Evolutionary conservation across 176 grass and related monocot species (phyloP).

Genomic region (Paspalum vaginatum): DNA sequence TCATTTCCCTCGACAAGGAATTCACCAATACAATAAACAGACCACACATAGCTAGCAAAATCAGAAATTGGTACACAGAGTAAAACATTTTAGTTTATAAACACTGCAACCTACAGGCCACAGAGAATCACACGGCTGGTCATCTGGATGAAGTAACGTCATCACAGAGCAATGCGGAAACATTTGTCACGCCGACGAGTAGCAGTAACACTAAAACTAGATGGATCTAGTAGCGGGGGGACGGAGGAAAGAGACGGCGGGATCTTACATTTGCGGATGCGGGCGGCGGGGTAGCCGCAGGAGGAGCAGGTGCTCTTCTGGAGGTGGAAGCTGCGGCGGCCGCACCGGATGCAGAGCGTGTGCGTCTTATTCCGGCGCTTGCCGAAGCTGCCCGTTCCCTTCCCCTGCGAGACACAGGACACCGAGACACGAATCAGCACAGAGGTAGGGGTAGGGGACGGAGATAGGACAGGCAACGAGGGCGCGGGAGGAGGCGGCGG

Average conservation of each 20-base stretch:
- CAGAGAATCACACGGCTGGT: background rate
- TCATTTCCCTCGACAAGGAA: background rate
- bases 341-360: slow-evolving; percentile 88
- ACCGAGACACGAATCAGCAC: background rate
- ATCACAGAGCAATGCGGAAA: background rate
- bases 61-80: background rate
- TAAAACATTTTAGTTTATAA: no score
- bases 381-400: slow-evolving; percentile 89
- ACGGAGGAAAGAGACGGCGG: background rate
- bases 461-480: background rate
- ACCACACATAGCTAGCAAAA: no score
- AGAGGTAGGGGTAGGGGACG: background rate
- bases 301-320: slow-evolving; percentile 94
- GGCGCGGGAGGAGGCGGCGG: background rate
- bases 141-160: background rate
- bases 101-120: background rate
- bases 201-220: background rate
- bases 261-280: slow-evolving; percentile 95
- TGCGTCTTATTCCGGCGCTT: slow-evolving; percentile 98
- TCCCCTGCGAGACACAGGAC: slow-evolving; percentile 37
- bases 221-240: background rate
- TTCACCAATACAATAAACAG: background rate
- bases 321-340: slow-evolving; percentile 89
- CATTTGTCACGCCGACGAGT: background rate
- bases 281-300: slow-evolving; percentile 79